Base-by-base conservation (phyloP, 176 grass and related monocot genomes). In the Oropetium thomaeum region DNA sequence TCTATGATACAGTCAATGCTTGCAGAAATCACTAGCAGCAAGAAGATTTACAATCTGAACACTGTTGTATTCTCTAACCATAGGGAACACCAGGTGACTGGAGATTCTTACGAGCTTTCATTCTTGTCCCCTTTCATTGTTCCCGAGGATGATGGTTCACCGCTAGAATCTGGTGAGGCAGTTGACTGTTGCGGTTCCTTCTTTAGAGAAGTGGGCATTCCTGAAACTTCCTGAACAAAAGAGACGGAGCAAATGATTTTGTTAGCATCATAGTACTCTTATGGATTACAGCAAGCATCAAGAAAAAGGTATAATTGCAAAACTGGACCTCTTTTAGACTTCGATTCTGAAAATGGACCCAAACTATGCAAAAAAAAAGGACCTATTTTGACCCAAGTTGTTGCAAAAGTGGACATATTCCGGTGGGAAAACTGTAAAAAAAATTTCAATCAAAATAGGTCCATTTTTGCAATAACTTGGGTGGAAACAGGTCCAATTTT, bases 121-220 rank as follows among this genome's bases (percentile, higher is more conserved):
- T n/a, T 90, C 87, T 83, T 78, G 28, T 90, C 85, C 57, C 78
- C 83, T 81, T 89, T 94, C 64, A 79, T 89, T 64, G 86, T 85
- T 71, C 86, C 89, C 19, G 95, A 98, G 28, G 91, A 94, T 16
- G 91, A 98, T 44, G 90, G 88, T 79, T 92, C 95, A 26, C 83
- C 87, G 9, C 78, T 77, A 68, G 89, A 93, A 64, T 87, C 88
- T 4, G 90, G 86, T 20, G 91, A 92, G 64, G 83, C 78, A 39
- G 69, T 77, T 52, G 63, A 38, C 62, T 92, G 86, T 28, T 78
- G 76, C 19, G 83, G 55, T 32, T 94, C 89, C 79, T 90, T 92
- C 81, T 90, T 94, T 62, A 98, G 80, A 48, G 86, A 79, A 27
- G 91, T 85, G 26, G 89, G 71, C 86, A 98, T 85, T 68, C 95